Conservation (phyloP, 2,329 filamentous ascomycete species). For the Fusarium euwallaceae region DNA sequence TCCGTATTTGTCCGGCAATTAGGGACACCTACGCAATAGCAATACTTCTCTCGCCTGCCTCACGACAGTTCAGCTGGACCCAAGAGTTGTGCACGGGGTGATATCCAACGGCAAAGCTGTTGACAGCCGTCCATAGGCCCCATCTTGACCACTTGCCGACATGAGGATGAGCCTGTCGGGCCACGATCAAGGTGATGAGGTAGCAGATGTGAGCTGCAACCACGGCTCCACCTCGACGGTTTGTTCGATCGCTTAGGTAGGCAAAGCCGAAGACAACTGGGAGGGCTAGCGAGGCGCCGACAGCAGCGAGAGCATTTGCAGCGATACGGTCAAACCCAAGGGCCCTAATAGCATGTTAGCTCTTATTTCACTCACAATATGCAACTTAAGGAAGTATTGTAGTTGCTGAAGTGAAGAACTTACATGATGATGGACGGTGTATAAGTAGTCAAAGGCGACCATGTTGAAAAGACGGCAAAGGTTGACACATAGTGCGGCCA, state of each 20-base stretch:
- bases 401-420: background rate
- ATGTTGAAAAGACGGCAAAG: constrained; percentile 65
- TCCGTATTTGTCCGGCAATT: background rate
- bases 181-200: constrained; percentile 58
- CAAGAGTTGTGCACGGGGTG: constrained; percentile 66
- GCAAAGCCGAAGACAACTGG: constrained; percentile 63
- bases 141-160: constrained; percentile 22
- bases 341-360: background rate
- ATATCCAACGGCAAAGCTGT: constrained; percentile 63
- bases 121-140: constrained; percentile 60
- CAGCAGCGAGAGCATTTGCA: constrained; percentile 62
- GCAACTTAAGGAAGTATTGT: no score
- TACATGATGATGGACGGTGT: constrained; percentile 61
- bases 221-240: constrained; percentile 58
- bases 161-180: constrained; percentile 56
- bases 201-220: constrained; percentile 61
- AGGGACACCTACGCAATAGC: constrained; percentile 47
- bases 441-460: constrained; percentile 65
- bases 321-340: constrained; percentile 57
- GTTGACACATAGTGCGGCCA: constrained; percentile 65
- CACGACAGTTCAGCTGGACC: constrained; percentile 63
- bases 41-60: constrained; percentile 60
- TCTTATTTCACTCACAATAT: background rate
- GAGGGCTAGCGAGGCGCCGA: constrained; percentile 59
- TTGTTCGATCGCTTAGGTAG: constrained; percentile 61